Base-by-base conservation (phyloP, 169 alveolate genomes). In the Babesia sp. region DNA sequence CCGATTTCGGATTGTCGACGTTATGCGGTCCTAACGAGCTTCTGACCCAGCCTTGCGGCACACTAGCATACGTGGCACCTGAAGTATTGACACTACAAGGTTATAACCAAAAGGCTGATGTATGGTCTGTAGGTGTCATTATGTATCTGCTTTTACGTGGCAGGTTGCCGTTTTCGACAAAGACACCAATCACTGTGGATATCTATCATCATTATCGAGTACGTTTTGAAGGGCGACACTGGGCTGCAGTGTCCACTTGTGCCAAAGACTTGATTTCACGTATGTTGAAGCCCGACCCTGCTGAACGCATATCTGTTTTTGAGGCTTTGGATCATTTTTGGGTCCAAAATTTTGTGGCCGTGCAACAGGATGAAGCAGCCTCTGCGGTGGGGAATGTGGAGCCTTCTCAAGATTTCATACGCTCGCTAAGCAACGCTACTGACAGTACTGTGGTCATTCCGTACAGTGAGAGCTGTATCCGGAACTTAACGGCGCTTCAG, bases 1-100 rank as follows among this genome's bases (percentile, higher is more conserved):
- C 98, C 26, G 99, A 96, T 75, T 97, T 97, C 73, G 99, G 99
- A 0, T 67, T 93, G 20, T 93, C 97, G 37, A 92, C 95, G 34
- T 90, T 93, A 7, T 92, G 95, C 67, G 91, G 91, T 11, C 95
- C 97, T 18, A 86, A 92, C 70, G 96, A 93, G 71, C 81, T 86
- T 36, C 83, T 93, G 45, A 91, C 81, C 22, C 96, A 93, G 71
- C 96, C 97, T 22, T 93, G 97, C 68, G 97, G 97, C 16, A 93
- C 97, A 7, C 91, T 93, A 31, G 94, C 96, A 56, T 93, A 94
- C 58, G 96, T 93, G 42, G 97, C 97, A 2, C 97, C 97, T 3
- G 97, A 94, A 67, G 97, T 94, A 48, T 75, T 94, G 54, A 91
- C 97, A 34, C 74, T 91, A 51, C 92, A 94, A 60, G 96, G 96